Evolutionary conservation across 2,329 filamentous ascomycete genomes (phyloP).

Genomic region (Monosporascus sp.): DNA sequence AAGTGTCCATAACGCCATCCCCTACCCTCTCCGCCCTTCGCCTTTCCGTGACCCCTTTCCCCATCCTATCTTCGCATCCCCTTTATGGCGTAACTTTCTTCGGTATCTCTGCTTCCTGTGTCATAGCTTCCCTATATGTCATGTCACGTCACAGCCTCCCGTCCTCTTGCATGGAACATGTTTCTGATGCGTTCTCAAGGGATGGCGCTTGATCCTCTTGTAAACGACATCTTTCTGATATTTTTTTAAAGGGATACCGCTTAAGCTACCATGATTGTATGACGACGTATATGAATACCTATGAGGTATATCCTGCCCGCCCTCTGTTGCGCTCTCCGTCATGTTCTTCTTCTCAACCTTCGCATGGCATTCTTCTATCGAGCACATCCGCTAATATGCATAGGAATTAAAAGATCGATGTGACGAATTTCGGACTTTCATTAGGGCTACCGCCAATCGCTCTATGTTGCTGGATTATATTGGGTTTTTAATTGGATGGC

Average conservation of each 20-base stretch:
- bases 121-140: background rate
- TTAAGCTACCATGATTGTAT: background rate
- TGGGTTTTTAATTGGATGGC: no score
- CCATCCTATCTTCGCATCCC: background rate
- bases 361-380: background rate
- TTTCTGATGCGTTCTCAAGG: background rate
- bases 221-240: background rate
- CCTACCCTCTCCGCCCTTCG: background rate
- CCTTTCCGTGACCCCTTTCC: background rate
- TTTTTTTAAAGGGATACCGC: background rate
- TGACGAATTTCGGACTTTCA: background rate
- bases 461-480: no score
- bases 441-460: background rate
- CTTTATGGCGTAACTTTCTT: background rate
- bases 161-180: background rate
- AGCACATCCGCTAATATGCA: background rate
- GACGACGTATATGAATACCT: background rate
- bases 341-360: background rate
- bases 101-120: background rate
- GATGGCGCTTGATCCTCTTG: background rate
- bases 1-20: constrained; percentile 25
- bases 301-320: background rate
- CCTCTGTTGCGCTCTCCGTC: background rate
- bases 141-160: background rate
- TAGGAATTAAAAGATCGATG: background rate